Evolutionary conservation across 225 moss, liverwort and hornwort species (phyloP).

Genomic region (Ulota crispa): DNA sequence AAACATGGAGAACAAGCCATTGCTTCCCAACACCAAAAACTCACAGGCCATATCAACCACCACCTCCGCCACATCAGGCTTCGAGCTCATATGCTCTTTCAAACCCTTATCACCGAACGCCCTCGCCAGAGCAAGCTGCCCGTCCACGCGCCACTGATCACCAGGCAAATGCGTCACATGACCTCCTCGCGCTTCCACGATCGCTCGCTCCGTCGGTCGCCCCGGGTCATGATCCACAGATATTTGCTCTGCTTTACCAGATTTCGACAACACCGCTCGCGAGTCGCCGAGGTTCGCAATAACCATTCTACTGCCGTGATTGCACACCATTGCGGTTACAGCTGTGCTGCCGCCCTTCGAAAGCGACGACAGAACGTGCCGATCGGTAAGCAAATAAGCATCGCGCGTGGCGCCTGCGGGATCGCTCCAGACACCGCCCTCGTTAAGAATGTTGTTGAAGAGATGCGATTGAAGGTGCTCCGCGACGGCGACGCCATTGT

Average conservation of each 20-base stretch:
- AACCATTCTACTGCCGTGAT: conserved; percentile 56
- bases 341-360: conserved; percentile 76
- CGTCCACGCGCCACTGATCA: conserved; percentile 87
- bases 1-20: conserved; percentile 72
- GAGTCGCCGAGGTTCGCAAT: conserved; percentile 94
- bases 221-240: conserved; percentile 88
- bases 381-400: conserved; percentile 80
- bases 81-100: conserved; percentile 84
- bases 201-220: conserved; percentile 70
- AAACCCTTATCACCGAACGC: conserved; percentile 79
- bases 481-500: conserved; percentile 53
- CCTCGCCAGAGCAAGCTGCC: conserved; percentile 79
- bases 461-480: conserved; percentile 56
- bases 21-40: conserved; percentile 83
- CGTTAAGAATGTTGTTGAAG: conserved; percentile 65
- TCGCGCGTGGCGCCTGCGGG: conserved; percentile 82
- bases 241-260: conserved; percentile 68
- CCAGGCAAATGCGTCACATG: conserved; percentile 78
- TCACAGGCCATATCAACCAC: conserved; percentile 58
- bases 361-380: conserved; percentile 47
- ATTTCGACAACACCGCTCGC: conserved; percentile 60
- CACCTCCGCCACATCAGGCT: conserved; percentile 69
- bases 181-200: conserved; percentile 82
- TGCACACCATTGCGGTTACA: conserved; percentile 75
- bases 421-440: conserved; percentile 64